Evolutionary conservation across 306 rosid species (phyloP), one percentile per base, ranked within the genome.

Genomic region (Acmispon strigosus): DNA sequence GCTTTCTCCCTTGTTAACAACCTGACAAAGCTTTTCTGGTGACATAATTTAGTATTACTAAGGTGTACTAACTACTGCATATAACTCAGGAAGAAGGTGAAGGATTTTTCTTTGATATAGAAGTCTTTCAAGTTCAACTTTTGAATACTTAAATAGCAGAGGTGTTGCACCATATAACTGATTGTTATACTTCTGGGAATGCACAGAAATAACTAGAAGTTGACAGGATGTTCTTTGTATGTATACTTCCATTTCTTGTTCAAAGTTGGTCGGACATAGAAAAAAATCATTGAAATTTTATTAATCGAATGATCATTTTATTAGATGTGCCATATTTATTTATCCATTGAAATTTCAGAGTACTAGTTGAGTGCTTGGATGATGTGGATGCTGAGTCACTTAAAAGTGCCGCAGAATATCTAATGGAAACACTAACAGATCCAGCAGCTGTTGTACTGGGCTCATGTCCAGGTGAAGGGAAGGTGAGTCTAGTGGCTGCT

Each of bases 401-500:
- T 10, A 94, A 87, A 77, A 84, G 84, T 49, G 98, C 96, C 0
- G 92, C 97, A 0, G 96, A 90, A 76, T 87, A 83, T 88, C 84
- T 94, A 74, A 76, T 89, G 19, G 87, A 83, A 69, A 85, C 72
- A 15, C 81, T 90, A 37, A 67, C 85, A 78, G 98, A 94, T 73
- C 98, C 98, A 27, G 94, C 92, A 62, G 98, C 98, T 20, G 82
- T 94, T 12, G 72, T 94, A 66, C 74, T 90, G 82, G 98, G 98
- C 24, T 94, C 97, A 34, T 81, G 90, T 76, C 95, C 97, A 0
- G 95, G 89, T 34, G 95, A 86, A 80, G 94, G 88, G 72, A 90
- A 94, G 84, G 95, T 94, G 69, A 90, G 97, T 72, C 79, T 94
- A 80, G 96, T 90, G n/a, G 98, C 97, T 44, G 97, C 96, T 15